Evolutionary conservation across 1,284 basidiomycete genomes (phyloP), one percentile per base, ranked within the genome.

Genomic region (Rhizoctonia solani): DNA sequence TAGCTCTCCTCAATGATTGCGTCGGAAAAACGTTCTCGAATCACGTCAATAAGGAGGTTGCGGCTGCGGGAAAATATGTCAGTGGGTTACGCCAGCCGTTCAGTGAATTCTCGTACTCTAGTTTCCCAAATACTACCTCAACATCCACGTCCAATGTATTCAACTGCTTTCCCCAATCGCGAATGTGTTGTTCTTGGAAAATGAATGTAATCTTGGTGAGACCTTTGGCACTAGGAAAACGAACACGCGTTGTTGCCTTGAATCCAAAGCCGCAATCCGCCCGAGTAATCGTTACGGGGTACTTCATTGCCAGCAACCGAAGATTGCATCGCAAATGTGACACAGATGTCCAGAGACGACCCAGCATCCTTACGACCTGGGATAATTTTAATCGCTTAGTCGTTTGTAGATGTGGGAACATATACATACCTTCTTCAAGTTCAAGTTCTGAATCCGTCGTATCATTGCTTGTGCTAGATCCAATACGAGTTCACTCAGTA

Each of bases 1-100:
- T 69, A 69, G 23, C 59, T 63, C 32, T 63, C 59, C 49, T 63
- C 59, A 25, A 63, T 63, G 19, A 63, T 39, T 3, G 59, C 46
- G 4, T 63, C 59, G n/a, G 59, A 50, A n/a, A 63, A 27, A 27
- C 59, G 59, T 27, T 63, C 59, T 29, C n/a, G 50, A 23, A 52
- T 39, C n/a, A 52, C 47, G 16, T 63, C 59, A 23, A 53, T 8
- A 14, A 63, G 34, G 23, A 63, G 59, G 14, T 63, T n/a, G 34
- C 47, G 23, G 30, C 59, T 63, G 19, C 25, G 21, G n/a, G 25
- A 21, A n/a, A 21, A 39, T 19, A 23, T 16, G 37, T 52, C 32
- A 58, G 41, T 19, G 11, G 23, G 2, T 3, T 30, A 16, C 27
- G 5, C 9, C 34, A 37, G 6, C 11, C 19, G 19, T 29, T 25